Percentiles rank a stretch among this genome's conserved stretches.
These are phyloP conservation scores for Daldinia concentrica DNA, from an alignment of 495 filamentous ascomycete species.

Conservation along the genomic window DNA sequence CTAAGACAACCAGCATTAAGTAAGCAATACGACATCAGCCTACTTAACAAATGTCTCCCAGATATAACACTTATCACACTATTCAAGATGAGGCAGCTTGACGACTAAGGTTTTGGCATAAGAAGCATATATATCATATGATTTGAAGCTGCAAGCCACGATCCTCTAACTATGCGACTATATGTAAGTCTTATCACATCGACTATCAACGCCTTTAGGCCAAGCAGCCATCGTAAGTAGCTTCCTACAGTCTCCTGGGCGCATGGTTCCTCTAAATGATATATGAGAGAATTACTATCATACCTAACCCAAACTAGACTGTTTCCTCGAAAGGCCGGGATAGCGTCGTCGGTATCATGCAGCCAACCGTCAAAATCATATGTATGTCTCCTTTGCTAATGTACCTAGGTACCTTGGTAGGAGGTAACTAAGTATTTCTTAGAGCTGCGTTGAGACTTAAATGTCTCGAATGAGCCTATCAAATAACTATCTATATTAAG, in stretches of 20 bases:
- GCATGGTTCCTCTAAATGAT: background rate
- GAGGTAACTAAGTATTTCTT: too few species aligned
- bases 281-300: background rate
- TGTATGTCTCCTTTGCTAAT: background rate
- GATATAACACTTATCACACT: too few species aligned
- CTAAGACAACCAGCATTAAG: too few species aligned
- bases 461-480: too few species aligned
- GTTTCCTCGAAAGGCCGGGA: background rate
- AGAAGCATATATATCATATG: background rate
- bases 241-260: background rate
- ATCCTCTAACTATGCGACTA: too few species aligned
- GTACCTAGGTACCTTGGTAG: background rate
- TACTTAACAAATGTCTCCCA: too few species aligned
- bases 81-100: background rate
- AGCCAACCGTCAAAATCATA: background rate
- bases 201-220: too few species aligned
- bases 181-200: too few species aligned
- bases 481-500: too few species aligned
- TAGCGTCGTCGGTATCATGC: background rate
- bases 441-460: too few species aligned
- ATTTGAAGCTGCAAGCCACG: constrained; percentile 28
- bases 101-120: background rate
- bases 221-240: background rate
- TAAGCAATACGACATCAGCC: too few species aligned
- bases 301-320: background rate